A percentile compares a stretch with the other conserved stretches of the same genome.
Evolutionary conservation across 768 basidiomycete genomes (phyloP).

Genomic region (Megacollybia marginata): DNA sequence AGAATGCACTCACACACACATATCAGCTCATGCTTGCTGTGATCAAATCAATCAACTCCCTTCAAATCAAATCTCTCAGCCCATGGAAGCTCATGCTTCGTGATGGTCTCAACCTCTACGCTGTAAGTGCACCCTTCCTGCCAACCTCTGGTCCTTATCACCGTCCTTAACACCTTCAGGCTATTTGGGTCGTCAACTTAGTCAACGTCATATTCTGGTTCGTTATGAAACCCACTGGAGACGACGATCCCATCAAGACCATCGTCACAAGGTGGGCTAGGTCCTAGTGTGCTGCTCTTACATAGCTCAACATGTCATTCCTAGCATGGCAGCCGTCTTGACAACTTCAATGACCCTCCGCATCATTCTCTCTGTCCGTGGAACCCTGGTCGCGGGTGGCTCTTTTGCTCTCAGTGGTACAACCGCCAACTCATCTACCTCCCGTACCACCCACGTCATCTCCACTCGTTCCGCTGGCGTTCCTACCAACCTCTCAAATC

Average conservation of each 20-base stretch:
- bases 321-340: constrained; percentile 76
- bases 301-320: neutral
- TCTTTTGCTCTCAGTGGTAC: constrained; percentile 53
- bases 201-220: constrained; percentile 86
- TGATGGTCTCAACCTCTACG: constrained; percentile 82
- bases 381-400: constrained; percentile 66
- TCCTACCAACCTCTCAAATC: constrained; percentile 29
- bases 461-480: constrained; percentile 35
- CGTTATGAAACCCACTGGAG: constrained; percentile 59
- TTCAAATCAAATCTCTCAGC: constrained; percentile 47
- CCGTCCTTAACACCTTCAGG: constrained; percentile 22
- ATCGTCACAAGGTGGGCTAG: constrained; percentile 56
- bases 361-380: constrained; percentile 77
- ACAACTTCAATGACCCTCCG: constrained; percentile 86
- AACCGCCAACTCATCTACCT: constrained; percentile 30
- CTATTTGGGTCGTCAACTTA: constrained; percentile 76
- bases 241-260: constrained; percentile 65
- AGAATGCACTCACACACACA: no score
- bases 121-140: constrained; percentile 30
- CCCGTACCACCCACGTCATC: constrained; percentile 45
- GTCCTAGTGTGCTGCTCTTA: neutral
- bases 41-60: constrained; percentile 50
- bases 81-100: constrained; percentile 88
- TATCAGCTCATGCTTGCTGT: constrained; percentile 53
- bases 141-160: constrained; percentile 1